Percentiles rank a stretch among this genome's conserved stretches.
These are phyloP conservation scores for Ophiostoma australiae DNA, from an alignment of 2,329 filamentous ascomycete genomes.

Conservation along the genomic window DNA sequence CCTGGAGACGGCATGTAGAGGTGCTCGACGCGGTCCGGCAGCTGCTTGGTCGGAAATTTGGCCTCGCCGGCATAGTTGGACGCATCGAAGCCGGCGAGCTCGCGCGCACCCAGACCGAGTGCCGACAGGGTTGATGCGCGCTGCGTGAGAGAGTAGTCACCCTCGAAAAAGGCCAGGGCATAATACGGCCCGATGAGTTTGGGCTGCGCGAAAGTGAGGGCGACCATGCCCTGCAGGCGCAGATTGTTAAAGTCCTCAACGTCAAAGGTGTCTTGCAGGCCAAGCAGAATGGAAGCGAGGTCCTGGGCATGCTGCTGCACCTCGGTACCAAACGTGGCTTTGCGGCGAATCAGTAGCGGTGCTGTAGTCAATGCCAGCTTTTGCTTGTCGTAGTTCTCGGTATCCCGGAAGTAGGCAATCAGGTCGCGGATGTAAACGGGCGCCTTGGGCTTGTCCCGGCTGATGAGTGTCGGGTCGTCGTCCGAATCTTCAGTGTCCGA, in stretches of 20 bases:
- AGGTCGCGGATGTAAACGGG: conserved; percentile 91
- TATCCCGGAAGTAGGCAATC: conserved; percentile 70
- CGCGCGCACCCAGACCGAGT: conserved; percentile 74
- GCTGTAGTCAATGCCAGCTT: conserved; percentile 73
- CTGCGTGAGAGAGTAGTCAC: conserved; percentile 84
- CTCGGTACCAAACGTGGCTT: conserved; percentile 82
- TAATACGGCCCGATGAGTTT: conserved; percentile 78
- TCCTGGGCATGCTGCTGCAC: conserved; percentile 79
- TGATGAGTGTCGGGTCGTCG: conserved; percentile 82
- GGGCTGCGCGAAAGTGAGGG: conserved; percentile 71
- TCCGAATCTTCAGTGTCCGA: conserved; percentile 88
- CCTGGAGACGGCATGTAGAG: conserved; percentile 53
- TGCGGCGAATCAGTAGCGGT: conserved; percentile 75
- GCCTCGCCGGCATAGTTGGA: conserved; percentile 47
- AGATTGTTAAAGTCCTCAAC: conserved; percentile 71
- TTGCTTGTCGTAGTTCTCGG: conserved; percentile 79
- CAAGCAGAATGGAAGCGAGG: conserved; percentile 68
- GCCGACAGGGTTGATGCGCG: conserved; percentile 75
- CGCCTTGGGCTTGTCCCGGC: conserved; percentile 72
- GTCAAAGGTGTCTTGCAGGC: conserved; percentile 80
- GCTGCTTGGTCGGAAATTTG: conserved; percentile 73
- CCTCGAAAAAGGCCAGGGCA: conserved; percentile 78
- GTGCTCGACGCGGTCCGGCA: conserved; percentile 68
- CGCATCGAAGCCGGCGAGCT: conserved; percentile 71
- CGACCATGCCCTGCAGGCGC: conserved; percentile 74